Base-by-base conservation (phyloP, 176 grass and related monocot species). In the Aegilops umbellulata region DNA sequence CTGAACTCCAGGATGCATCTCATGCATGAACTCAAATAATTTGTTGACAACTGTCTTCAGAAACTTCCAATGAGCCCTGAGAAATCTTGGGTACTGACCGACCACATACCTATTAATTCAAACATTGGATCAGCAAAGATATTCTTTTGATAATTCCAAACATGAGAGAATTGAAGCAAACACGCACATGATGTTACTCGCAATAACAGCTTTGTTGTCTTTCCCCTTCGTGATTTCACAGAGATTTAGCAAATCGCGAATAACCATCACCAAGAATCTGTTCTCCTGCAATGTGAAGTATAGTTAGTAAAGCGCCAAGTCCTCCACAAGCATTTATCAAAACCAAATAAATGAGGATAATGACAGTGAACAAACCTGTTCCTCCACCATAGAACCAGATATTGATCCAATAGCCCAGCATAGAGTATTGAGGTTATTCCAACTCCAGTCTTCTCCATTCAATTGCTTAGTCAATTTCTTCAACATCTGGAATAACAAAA, bases 401-500 rank as follows among this genome's bases (percentile, higher is more conserved):
- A 99, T 99, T 80, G 97, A 99, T 67, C 97, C 97, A 65, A 99
- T 99, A 55, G 97, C 97, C 97, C 97, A 99, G 69, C 97, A 99
- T 30, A 99, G 86, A 20, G 97, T 97, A 86, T 99, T 99, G 36
- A 99, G 92, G 80, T 99, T 97, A 86, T 99, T 99, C 97, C 97
- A 99, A 72, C 88, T 94, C 94, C 97, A 97, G 64, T 99, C 97
- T 88, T 99, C 97, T 80, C 97, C 97, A 91, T 92, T 99, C 81
- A 99, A 88, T 85, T 99, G 97, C 36, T 97, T 97, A 75, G 82
- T 94, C 60, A 99, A 76, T 88, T 97, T 99, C 84, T 90, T 99
- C 84, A 99, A 78, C 97, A 99, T 99, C 97, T 99, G 87, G 25
- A 82, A 77, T 87, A 80, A 67, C 31, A 87, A 60, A 77, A 86